Conservation (phyloP, 345 rosid genomes). For the Ceriops zippeliana region DNA sequence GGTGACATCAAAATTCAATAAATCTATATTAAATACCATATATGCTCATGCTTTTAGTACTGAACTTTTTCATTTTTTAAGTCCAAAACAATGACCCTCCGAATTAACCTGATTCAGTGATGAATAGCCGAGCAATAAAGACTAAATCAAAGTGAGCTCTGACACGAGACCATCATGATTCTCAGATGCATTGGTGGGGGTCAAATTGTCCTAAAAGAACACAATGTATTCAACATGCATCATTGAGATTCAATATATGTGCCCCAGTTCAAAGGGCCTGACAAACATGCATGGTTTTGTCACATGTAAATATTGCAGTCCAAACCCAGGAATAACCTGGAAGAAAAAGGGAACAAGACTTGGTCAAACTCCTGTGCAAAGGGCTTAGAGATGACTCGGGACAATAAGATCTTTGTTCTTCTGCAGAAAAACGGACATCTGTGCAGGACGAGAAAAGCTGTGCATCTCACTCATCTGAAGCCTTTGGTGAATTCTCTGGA, state of each 20-base stretch:
- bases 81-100: too few relatives aligned
- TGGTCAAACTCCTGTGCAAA: slow-evolving; percentile 29
- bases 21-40: too few relatives aligned
- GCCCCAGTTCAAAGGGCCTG: slow-evolving; percentile 17
- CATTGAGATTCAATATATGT: slow-evolving; percentile 11
- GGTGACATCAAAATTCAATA: too few relatives aligned
- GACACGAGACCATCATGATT: too few relatives aligned
- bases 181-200: background rate
- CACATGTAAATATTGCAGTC: slow-evolving; percentile 20
- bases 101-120: too few relatives aligned
- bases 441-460: background rate
- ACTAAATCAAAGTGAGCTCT: too few relatives aligned
- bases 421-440: slow-evolving; percentile 1
- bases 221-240: background rate
- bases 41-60: too few relatives aligned
- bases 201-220: background rate
- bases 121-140: too few relatives aligned
- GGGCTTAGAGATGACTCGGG: slow-evolving; percentile 11
- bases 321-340: slow-evolving; percentile 16
- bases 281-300: slow-evolving; percentile 20
- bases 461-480: slow-evolving; percentile 21
- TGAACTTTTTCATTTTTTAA: too few relatives aligned
- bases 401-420: slow-evolving; percentile 7
- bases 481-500: slow-evolving; percentile 77
- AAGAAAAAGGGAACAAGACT: slow-evolving; percentile 23